phyloP scores from a whole-genome alignment of 2,329 filamentous ascomycete species.

The Sporothrix humicola region DNA sequence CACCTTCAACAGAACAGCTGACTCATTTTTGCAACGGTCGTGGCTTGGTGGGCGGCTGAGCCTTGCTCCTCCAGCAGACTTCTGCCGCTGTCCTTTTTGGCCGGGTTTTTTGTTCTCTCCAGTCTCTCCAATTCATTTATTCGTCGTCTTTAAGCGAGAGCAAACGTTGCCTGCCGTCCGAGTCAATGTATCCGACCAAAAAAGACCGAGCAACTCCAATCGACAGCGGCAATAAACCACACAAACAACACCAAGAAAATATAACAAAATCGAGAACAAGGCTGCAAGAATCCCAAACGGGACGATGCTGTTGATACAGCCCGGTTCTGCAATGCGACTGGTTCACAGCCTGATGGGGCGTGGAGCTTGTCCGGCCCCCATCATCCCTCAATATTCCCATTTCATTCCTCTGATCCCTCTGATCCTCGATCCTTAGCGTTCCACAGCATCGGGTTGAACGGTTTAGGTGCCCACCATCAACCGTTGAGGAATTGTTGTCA shows the following conservation, averaged over 20 bases:
- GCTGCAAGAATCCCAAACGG: not conserved
- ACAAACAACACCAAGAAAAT: not conserved
- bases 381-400: no score
- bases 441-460: slow-evolving; percentile 24
- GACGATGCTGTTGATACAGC: not conserved
- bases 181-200: not conserved
- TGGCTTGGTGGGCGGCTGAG: slow-evolving; percentile 18
- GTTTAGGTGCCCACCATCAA: not conserved
- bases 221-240: not conserved
- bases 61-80: not conserved
- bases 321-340: not conserved
- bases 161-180: not conserved
- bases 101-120: not conserved
- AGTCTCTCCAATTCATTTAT: not conserved
- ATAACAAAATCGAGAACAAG: not conserved
- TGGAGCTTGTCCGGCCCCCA: not conserved
- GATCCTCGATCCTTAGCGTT: slow-evolving; percentile 13
- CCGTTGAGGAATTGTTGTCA: not conserved
- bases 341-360: no score
- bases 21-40: not conserved
- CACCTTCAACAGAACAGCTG: not conserved
- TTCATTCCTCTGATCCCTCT: not conserved
- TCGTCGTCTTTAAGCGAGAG: not conserved
- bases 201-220: not conserved
- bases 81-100: slow-evolving; percentile 1